phyloP scores from a whole-genome alignment of 148 eudicot species.

The Suaeda aralocaspica region DNA sequence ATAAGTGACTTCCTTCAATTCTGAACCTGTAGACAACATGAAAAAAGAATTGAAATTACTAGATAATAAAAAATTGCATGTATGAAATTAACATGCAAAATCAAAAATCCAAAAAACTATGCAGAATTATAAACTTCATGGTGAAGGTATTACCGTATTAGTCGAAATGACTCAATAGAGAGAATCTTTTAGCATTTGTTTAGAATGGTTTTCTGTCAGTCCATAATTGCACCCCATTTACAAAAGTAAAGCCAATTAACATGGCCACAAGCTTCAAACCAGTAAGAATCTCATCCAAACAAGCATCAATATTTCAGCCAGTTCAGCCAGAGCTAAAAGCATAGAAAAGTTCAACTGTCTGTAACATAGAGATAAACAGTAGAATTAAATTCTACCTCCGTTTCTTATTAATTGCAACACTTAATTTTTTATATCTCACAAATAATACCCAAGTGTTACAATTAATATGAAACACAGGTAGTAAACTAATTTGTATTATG shows the following conservation, averaged over 20 bases:
- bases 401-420: no score
- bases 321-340: not conserved
- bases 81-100: not conserved
- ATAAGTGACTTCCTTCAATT: not conserved
- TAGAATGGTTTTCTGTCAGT: not conserved
- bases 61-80: not conserved
- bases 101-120: not conserved
- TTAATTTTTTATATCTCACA: no score
- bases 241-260: not conserved
- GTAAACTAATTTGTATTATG: not conserved
- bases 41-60: no score
- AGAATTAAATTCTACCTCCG: no score
- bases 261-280: not conserved
- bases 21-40: not conserved
- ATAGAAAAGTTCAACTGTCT: not conserved
- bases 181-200: not conserved
- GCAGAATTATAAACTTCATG: not conserved
- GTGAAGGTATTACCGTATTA: not conserved
- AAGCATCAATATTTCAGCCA: not conserved
- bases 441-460: no score
- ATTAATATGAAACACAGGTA: not conserved
- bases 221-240: not conserved
- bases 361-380: not conserved
- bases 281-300: not conserved
- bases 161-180: not conserved